Evolutionary conservation across 1,284 basidiomycete genomes (phyloP), one percentile per base, ranked within the genome.

Genomic region (Hymenochaete sp.): DNA sequence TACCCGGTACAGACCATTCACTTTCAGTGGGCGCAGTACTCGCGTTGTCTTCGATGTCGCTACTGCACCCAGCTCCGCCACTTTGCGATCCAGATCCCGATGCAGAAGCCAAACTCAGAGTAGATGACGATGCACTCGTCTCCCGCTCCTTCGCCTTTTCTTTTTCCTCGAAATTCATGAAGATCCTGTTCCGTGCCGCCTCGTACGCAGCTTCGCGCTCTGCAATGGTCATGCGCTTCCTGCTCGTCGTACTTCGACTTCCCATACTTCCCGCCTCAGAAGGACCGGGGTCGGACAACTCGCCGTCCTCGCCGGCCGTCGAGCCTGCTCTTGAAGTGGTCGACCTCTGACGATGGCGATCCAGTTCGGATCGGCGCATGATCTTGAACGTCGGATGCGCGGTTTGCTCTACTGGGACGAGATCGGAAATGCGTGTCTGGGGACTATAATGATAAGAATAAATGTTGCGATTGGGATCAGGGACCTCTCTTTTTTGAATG

Each of bases 161-260:
- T 57, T 82, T 83, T 55, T 82, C 82, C 56, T 84, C 72, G 55
- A 86, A 85, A 49, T 65, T 77, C 73, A 82, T 80, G 64, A 89
- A 90, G 53, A 90, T 90, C 45, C 86, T 74, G 28, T 77, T 79
- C 35, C 87, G 77, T 24, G 86, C 86, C 60, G 84, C 77, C 45
- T 85, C 81, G 56, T 90, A 90, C 10, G 82, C 86, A 2, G 83
- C 87, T 57, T 84, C 83, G 38, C 87, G 79, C 59, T 88, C 79
- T 55, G 82, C 80, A 31, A 89, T 79, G 2, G 85, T 87, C 65
- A 76, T 74, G 27, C 71, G 71, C 56, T 82, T 79, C 63, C 79
- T 84, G 55, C 62, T 68, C 10, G 73, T 66, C 56, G 70, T 78
- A 57, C 79, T 81, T 44, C 79, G 71, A 6, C 79, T 77, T 35